A percentile compares a stretch with the other conserved stretches of the same genome.
phyloP scores from a whole-genome alignment of 1,284 basidiomycete species.

The Bjerkandera adusta region DNA sequence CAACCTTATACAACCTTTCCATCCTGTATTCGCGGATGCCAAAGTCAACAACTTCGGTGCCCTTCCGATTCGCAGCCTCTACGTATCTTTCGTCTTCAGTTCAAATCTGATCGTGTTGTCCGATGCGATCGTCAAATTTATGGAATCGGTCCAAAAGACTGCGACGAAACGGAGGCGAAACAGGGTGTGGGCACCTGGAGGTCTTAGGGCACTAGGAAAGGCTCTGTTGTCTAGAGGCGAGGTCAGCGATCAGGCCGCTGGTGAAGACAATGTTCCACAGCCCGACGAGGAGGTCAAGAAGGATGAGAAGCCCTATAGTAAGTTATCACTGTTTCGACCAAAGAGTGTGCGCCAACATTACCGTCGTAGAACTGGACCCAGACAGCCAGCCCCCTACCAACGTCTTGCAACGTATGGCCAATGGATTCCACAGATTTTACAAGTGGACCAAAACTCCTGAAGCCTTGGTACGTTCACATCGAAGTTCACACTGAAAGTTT shows the following conservation, averaged over 20 bases:
- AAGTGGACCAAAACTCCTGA: slow-evolving; percentile 43
- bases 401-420: slow-evolving; percentile 36
- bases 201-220: slow-evolving; percentile 41
- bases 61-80: slow-evolving; percentile 40
- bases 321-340: slow-evolving; percentile 17
- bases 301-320: slow-evolving; percentile 32
- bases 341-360: not conserved
- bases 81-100: slow-evolving; percentile 46
- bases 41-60: slow-evolving; percentile 14
- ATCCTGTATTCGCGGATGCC: slow-evolving; percentile 26
- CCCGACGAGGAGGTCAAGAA: slow-evolving; percentile 28
- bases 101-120: slow-evolving; percentile 41
- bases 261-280: slow-evolving; percentile 33
- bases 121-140: slow-evolving; percentile 42
- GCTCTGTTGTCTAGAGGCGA: slow-evolving; percentile 28
- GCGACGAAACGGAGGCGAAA: slow-evolving; percentile 37
- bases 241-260: slow-evolving; percentile 31
- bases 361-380: slow-evolving; percentile 40
- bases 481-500: no score
- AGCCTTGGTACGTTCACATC: slow-evolving; percentile 36
- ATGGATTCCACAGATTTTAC: slow-evolving; percentile 35
- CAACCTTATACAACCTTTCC: slow-evolving; percentile 47
- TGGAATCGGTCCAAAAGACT: slow-evolving; percentile 41
- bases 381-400: slow-evolving; percentile 48
- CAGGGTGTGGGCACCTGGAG: slow-evolving; percentile 51